Base-by-base conservation (phyloP, 768 basidiomycete species). In the Phallus indusiatus region DNA sequence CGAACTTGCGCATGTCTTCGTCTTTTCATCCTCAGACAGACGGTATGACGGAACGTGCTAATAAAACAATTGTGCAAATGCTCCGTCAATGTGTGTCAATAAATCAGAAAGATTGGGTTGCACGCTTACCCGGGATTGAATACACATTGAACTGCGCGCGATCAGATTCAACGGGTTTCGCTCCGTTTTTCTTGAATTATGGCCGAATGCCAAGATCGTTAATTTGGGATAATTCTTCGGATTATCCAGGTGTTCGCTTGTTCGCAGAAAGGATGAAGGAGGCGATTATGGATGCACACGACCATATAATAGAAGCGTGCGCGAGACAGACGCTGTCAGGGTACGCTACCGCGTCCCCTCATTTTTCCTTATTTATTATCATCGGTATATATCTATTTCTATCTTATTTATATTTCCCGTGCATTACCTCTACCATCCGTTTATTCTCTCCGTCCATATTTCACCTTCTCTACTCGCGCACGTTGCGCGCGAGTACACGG, bases 321-420 rank as follows among this genome's bases (percentile, higher is more conserved):
- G 69, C 73, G 0, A 75, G 74, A 56, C 72, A 76, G 34, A 74
- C 71, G 0, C n/a, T n/a, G n/a, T n/a, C n/a, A n/a, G n/a, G n/a
- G n/a, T n/a, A n/a, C n/a, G n/a, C n/a, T n/a, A n/a, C n/a, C n/a
- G n/a, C n/a, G n/a, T n/a, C n/a, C n/a, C n/a, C n/a, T n/a, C n/a
- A n/a, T n/a, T n/a, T n/a, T n/a, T n/a, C n/a, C n/a, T n/a, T n/a
- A n/a, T n/a, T n/a, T n/a, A n/a, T n/a, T n/a, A n/a, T n/a, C n/a
- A n/a, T n/a, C n/a, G n/a, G n/a, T n/a, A n/a, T n/a, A n/a, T n/a
- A n/a, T n/a, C n/a, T n/a, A n/a, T n/a, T n/a, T n/a, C n/a, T n/a
- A n/a, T n/a, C n/a, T n/a, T n/a, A n/a, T n/a, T n/a, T n/a, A n/a
- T n/a, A n/a, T n/a, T n/a, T n/a, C n/a, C n/a, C n/a, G n/a, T n/a